These are phyloP conservation scores for Yamadazyma jaroonii DNA, from an alignment of 1,139 yeast genomes.

Conservation along the genomic window DNA sequence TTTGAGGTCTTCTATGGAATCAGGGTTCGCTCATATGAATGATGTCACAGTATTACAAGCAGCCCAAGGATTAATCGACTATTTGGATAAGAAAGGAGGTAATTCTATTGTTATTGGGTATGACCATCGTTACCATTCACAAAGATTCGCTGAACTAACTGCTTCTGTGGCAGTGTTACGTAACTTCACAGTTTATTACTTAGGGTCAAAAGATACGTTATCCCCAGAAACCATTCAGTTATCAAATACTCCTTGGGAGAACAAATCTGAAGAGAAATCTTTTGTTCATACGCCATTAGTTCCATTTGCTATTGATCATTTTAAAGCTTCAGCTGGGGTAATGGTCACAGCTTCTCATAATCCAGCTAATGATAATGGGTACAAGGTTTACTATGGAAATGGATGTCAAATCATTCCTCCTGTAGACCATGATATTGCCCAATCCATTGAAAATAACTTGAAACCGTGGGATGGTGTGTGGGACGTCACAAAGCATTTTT, in stretches of 20 bases:
- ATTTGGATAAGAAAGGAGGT: conserved; percentile 29
- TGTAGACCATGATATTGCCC: conserved; percentile 72
- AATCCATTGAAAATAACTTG: conserved; percentile 56
- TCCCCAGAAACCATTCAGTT: conserved; percentile 28
- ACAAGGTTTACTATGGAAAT: conserved; percentile 88
- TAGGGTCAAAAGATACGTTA: conserved; percentile 39
- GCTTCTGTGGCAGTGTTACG: conserved; percentile 68
- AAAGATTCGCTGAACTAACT: conserved; percentile 73
- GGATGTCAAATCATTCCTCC: conserved; percentile 98
- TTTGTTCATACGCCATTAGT: conserved; percentile 88
- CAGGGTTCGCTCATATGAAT: conserved; percentile 89
- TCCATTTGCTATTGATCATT: conserved; percentile 75
- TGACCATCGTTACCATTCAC: conserved; percentile 85
- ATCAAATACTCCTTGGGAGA: conserved; percentile 9
- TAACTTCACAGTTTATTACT: conserved; percentile 67
- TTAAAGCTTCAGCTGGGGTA: conserved; percentile 72
- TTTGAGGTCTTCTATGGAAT: conserved; percentile 79
- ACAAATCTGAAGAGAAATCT: conserved; percentile 11
- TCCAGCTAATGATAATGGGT: conserved; percentile 91
- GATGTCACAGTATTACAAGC: conserved; percentile 88
- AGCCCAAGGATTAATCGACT: conserved; percentile 82
- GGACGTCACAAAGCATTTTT: conserved; percentile 42
- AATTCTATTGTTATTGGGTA: conserved; percentile 75
- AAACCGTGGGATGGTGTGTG: conserved; percentile 57
- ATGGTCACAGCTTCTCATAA: conserved; percentile 98